phyloP scores from a whole-genome alignment of 2,329 filamentous ascomycete species.

The Cryoendolithus antarcticus region DNA sequence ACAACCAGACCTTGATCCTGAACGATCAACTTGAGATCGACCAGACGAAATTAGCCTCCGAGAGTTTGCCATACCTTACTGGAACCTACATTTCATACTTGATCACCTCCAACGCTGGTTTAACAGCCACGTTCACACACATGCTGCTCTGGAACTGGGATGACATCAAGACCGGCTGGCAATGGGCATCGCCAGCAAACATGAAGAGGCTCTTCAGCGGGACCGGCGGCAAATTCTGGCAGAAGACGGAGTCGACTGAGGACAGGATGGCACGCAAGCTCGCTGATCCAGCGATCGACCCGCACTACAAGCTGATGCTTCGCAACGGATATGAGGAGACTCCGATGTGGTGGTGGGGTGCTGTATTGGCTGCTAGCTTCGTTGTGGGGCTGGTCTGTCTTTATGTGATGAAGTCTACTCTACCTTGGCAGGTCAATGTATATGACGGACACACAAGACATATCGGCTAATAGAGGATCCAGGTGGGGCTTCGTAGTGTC shows the following conservation, averaged over 20 bases:
- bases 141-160: conserved; percentile 22
- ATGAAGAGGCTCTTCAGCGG: conserved; percentile 10
- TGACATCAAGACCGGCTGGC: conserved; percentile 28
- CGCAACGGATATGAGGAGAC: conserved; percentile 18
- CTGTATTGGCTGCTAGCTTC: conserved; percentile 12
- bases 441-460: too few relatives aligned
- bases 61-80: conserved; percentile 33
- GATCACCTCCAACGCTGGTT: conserved; percentile 33
- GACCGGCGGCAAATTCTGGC: conserved; percentile 18
- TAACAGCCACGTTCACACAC: conserved; percentile 36
- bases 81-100: conserved; percentile 27
- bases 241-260: conserved; percentile 12
- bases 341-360: conserved; percentile 22
- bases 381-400: conserved; percentile 17
- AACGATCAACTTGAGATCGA: conserved; percentile 29
- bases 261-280: conserved; percentile 11
- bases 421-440: background rate
- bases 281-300: conserved; percentile 16
- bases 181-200: conserved; percentile 14
- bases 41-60: conserved; percentile 18
- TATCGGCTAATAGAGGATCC: too few relatives aligned
- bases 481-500: conserved; percentile 23
- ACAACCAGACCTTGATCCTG: conserved; percentile 34
- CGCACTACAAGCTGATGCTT: conserved; percentile 23
- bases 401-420: conserved; percentile 14